Conservation (phyloP, 2,329 filamentous ascomycete genomes). For the Penicillium sp. region DNA sequence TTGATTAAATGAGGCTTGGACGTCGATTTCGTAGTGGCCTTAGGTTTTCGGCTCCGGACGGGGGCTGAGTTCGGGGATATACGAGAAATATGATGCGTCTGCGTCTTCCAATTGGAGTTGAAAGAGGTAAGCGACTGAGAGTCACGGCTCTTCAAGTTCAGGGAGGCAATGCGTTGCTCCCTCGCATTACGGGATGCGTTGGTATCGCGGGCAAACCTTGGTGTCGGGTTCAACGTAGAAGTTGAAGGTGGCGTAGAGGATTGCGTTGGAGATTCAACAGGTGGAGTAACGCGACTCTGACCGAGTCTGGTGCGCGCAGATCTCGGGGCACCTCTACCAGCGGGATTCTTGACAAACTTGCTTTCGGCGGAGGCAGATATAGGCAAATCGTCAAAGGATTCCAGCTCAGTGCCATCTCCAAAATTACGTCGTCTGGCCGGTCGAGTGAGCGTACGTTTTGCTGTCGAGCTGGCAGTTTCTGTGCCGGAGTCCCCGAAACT, state of each 20-base stretch:
- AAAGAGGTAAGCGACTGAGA: slow-evolving; percentile 48
- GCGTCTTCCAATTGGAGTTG: slow-evolving; percentile 58
- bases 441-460: slow-evolving; percentile 68
- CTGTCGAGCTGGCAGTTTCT: slow-evolving; percentile 50
- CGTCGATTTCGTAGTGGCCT: slow-evolving; percentile 30
- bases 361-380: slow-evolving; percentile 79
- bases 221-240: slow-evolving; percentile 50
- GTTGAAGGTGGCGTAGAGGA: slow-evolving; percentile 57
- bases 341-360: slow-evolving; percentile 74
- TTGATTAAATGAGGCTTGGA: slow-evolving; percentile 82
- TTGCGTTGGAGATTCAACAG: slow-evolving; percentile 43
- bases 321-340: slow-evolving; percentile 64
- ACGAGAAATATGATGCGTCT: slow-evolving; percentile 43
- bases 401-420: slow-evolving; percentile 87
- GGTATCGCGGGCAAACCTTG: slow-evolving; percentile 63
- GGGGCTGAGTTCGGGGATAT: slow-evolving; percentile 50
- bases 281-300: slow-evolving; percentile 35
- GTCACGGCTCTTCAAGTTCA: slow-evolving; percentile 37
- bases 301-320: slow-evolving; percentile 52
- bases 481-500: slow-evolving; percentile 47
- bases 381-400: slow-evolving; percentile 89
- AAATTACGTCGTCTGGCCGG: slow-evolving; percentile 69
- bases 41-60: slow-evolving; percentile 44
- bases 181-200: slow-evolving; percentile 62
- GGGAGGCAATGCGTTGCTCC: slow-evolving; percentile 54